phyloP scores from a whole-genome alignment of 2,329 filamentous ascomycete genomes.

The Hypomyces perniciosus region DNA sequence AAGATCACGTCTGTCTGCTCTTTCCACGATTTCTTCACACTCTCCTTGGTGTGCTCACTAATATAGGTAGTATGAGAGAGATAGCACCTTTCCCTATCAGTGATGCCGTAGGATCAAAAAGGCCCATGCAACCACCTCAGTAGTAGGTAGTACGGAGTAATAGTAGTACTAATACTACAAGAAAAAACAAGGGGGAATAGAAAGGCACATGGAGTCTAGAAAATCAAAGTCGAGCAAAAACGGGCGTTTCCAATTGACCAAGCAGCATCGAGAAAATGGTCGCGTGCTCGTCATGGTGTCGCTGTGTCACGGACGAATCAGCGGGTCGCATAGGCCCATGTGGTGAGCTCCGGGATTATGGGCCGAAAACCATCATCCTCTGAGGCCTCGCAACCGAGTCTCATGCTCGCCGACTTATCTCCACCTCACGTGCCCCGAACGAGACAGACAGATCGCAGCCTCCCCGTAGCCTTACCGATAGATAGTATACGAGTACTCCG shows the following conservation, averaged over 20 bases:
- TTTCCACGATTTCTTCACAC: not conserved
- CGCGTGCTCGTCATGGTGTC: conserved; percentile 31
- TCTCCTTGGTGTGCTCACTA: too few relatives aligned
- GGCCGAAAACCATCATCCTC: not conserved
- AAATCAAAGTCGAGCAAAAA: not conserved
- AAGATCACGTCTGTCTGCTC: not conserved
- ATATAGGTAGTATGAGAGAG: too few relatives aligned
- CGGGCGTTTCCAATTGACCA: conserved; percentile 28
- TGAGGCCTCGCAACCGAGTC: conserved; percentile 9
- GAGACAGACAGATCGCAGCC: not conserved
- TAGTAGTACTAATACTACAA: too few relatives aligned
- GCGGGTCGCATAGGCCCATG: conserved; percentile 27
- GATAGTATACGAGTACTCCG: not conserved
- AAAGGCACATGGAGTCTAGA: not conserved
- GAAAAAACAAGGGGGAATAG: too few relatives aligned
- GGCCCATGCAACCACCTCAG: too few relatives aligned
- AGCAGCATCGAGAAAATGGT: conserved; percentile 40
- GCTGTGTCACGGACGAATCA: conserved; percentile 26
- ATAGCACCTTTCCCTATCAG: too few relatives aligned
- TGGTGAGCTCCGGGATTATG: conserved; percentile 16
- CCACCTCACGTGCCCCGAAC: too few relatives aligned
- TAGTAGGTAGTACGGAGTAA: too few relatives aligned
- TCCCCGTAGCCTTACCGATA: not conserved
- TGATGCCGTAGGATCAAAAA: too few relatives aligned
- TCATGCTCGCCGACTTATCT: conserved; percentile 5